A percentile compares a stretch with the other conserved stretches of the same genome.
Conservation (phyloP, 2,329 filamentous ascomycete species). For the Colletotrichum sojae region DNA sequence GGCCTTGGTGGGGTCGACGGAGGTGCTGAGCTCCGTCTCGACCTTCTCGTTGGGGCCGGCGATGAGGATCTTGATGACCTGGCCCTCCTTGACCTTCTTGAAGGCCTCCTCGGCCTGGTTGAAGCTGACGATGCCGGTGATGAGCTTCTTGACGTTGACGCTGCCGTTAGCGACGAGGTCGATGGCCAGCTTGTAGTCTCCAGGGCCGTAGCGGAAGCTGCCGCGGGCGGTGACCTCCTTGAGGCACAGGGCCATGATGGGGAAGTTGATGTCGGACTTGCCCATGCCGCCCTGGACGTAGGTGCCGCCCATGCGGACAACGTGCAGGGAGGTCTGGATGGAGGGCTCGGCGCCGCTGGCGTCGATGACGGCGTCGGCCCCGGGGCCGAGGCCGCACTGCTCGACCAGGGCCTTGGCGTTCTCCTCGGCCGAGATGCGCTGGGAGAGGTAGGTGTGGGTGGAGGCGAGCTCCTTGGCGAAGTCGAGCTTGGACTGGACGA, state of each 20-base stretch:
- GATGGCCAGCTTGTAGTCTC: slow-evolving; percentile 89
- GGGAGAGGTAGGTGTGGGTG: slow-evolving; percentile 78
- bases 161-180: slow-evolving; percentile 80
- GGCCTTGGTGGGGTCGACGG: slow-evolving; percentile 35
- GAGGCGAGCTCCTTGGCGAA: slow-evolving; percentile 83
- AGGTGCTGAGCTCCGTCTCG: slow-evolving; percentile 40
- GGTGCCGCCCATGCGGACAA: slow-evolving; percentile 78
- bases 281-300: slow-evolving; percentile 95
- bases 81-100: slow-evolving; percentile 85
- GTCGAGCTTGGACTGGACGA: slow-evolving; percentile 82
- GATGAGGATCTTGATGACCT: slow-evolving; percentile 81
- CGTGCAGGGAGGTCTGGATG: slow-evolving; percentile 82
- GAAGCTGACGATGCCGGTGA: slow-evolving; percentile 84
- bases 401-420: slow-evolving; percentile 80
- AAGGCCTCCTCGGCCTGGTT: slow-evolving; percentile 89
- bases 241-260: slow-evolving; percentile 89
- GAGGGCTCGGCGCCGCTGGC: slow-evolving; percentile 84
- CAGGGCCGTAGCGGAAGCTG: slow-evolving; percentile 89
- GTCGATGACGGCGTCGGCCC: slow-evolving; percentile 85
- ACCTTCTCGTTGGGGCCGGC: slow-evolving; percentile 75
- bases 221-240: slow-evolving; percentile 92
- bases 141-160: slow-evolving; percentile 85
- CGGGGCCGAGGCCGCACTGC: slow-evolving; percentile 73
- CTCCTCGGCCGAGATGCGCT: slow-evolving; percentile 74
- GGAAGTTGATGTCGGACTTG: slow-evolving; percentile 87